Evolutionary conservation across 495 filamentous ascomycete genomes (phyloP).

Genomic region (Tuber brumale): DNA sequence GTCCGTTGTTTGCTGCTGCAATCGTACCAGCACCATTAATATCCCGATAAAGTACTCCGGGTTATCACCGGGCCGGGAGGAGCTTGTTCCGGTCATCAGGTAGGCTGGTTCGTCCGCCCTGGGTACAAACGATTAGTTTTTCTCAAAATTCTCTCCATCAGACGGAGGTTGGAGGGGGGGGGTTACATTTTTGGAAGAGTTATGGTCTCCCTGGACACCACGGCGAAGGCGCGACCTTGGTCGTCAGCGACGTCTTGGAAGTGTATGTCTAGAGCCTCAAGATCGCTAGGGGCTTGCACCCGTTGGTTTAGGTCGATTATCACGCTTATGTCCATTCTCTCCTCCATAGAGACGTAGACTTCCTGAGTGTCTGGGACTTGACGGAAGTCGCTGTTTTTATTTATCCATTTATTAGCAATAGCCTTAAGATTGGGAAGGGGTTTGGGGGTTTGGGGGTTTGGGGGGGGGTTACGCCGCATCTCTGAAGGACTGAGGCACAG

Average conservation of each 20-base stretch:
- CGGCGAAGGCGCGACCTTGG: constrained; percentile 15
- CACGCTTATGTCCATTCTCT: constrained; percentile 64
- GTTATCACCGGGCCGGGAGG: constrained; percentile 26
- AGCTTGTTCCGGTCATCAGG: constrained; percentile 36
- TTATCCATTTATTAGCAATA: neutral
- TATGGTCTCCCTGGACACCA: constrained; percentile 20
- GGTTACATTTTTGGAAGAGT: constrained; percentile 21
- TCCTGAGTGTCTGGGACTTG: constrained; percentile 93
- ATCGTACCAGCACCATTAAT: constrained; percentile 62
- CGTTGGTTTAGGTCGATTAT: constrained; percentile 84
- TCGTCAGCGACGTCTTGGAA: constrained; percentile 60
- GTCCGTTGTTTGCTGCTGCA: constrained; percentile 71
- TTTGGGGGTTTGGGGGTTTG: constrained; percentile 46
- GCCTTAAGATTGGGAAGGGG: constrained; percentile 45
- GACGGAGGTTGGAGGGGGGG: constrained; percentile 11
- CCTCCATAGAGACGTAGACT: constrained; percentile 74
- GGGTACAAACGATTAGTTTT: constrained; percentile 2
- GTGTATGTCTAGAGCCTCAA: constrained; percentile 48
- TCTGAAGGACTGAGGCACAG: constrained; percentile 69
- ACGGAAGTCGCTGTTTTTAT: constrained; percentile 61
- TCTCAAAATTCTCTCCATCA: neutral
- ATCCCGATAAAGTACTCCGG: constrained; percentile 53
- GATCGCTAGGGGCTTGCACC: constrained; percentile 50
- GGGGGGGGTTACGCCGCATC: constrained; percentile 58
- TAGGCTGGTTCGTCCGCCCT: constrained; percentile 45